Evolutionary conservation across 495 filamentous ascomycete genomes (phyloP), one percentile per base, ranked within the genome.

Genomic region (Podospora didyma): DNA sequence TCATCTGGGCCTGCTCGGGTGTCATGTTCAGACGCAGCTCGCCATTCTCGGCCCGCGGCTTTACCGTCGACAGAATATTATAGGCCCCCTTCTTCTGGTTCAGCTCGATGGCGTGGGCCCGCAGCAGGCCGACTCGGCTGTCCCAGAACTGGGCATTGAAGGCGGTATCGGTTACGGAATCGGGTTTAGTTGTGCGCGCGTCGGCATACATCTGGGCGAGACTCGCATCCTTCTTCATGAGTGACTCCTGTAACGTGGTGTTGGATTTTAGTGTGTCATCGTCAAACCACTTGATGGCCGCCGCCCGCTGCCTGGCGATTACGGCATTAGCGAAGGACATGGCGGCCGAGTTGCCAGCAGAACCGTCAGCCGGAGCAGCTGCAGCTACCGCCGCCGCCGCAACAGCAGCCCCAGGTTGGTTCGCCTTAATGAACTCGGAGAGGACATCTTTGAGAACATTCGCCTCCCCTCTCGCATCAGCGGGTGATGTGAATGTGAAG

Each of bases 121-220:
- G 87, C 14, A 98, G 79, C 2, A 96, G 75, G 70, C 89, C 89
- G 34, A 92, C 76, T 19, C 95, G 79, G 4, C 88, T 86, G 2
- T 90, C 88, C 94, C 94, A 98, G 75, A 98, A 98, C 68, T 95
- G 93, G 1, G 84, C 75, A 59, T 89, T 87, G 66, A 96, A 96
- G 58, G 90, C 82, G 0, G 79, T 76, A 17, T 87, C 82, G 0
- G 86, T 83, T 55, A 97, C 82, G 1, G 88, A 86, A 3, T 91
- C 87, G 2, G 92, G 89, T 62, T 93, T 95, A 5, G 86, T 87
- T 28, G 80, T 75, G 26, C 88, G 70, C 0, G 89, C 84, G 62
- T 96, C 89, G 70, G 86, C 82, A 69, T 96, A 96, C 57, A 89
- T 93, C 60, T 85, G 81, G 44, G 84, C 82, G 16, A 98, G 79